These are phyloP conservation scores for Rhodomyrtus tomentosa DNA, from an alignment of 345 rosid genomes.

Conservation along the genomic window DNA sequence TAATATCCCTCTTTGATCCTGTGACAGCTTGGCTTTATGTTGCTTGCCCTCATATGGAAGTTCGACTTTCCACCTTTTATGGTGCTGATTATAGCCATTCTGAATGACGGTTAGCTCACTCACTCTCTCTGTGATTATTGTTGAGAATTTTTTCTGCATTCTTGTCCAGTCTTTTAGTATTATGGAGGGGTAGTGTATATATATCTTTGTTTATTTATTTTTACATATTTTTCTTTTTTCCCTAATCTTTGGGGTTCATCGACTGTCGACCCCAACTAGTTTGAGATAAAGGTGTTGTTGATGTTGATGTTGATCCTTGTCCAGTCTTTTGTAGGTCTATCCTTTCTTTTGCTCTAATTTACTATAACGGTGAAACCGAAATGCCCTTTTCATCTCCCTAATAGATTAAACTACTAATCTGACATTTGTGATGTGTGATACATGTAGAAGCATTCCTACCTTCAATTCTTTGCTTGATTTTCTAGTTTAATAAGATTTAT, in stretches of 20 bases:
- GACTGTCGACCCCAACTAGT: too few species aligned
- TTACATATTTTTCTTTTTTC: too few species aligned
- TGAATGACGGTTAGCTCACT: conserved; percentile 66
- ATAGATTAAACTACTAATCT: neutral
- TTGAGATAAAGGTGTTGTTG: too few species aligned
- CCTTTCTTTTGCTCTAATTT: neutral
- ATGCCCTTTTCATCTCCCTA: neutral
- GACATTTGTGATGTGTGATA: neutral
- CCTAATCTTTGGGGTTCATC: too few species aligned
- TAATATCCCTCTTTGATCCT: conserved; percentile 1
- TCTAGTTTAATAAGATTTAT: neutral
- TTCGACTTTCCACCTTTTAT: conserved; percentile 99
- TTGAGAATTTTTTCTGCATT: neutral
- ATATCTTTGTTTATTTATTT: too few species aligned
- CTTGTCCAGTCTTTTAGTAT: neutral
- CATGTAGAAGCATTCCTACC: neutral
- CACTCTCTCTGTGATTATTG: neutral
- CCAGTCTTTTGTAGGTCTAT: neutral
- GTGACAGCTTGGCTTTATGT: conserved; percentile 94
- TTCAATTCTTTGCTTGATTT: neutral
- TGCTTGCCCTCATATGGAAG: conserved; percentile 91
- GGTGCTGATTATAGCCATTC: conserved; percentile 98
- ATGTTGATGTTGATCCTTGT: too few species aligned
- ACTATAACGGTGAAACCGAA: neutral
- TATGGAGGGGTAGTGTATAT: too few species aligned